Percentiles rank a stretch among this genome's conserved stretches.
phyloP scores from a whole-genome alignment of 192 early-diverging fungal genomes.

The Phlyctochytrium arcticum region DNA sequence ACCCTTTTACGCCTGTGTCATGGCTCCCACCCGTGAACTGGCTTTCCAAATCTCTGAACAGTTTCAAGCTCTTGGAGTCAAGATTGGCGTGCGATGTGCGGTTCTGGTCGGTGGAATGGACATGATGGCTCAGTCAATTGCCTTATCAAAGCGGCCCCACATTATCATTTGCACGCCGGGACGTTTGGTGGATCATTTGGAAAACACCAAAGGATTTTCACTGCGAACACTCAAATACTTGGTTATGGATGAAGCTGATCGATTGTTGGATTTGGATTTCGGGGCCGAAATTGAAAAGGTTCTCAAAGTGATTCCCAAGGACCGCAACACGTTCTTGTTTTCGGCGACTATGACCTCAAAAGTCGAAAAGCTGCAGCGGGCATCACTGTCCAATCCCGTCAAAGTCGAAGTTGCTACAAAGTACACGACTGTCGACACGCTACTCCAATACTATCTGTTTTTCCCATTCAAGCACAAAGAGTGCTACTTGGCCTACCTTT shows the following conservation, averaged over 20 bases:
- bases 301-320: slow-evolving; percentile 84
- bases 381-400: slow-evolving; percentile 89
- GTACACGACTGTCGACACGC: slow-evolving; percentile 90
- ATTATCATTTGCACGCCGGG: slow-evolving; percentile 95
- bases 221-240: slow-evolving; percentile 87
- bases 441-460: slow-evolving; percentile 94
- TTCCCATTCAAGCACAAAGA: slow-evolving; percentile 97
- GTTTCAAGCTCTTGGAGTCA: slow-evolving; percentile 83
- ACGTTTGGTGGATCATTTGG: slow-evolving; percentile 90
- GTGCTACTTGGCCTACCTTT: slow-evolving; percentile 83
- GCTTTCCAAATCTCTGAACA: slow-evolving; percentile 93
- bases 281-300: slow-evolving; percentile 94
- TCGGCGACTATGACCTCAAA: slow-evolving; percentile 99
- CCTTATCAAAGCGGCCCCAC: slow-evolving; percentile 91
- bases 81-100: slow-evolving; percentile 86
- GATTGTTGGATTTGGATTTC: slow-evolving; percentile 91
- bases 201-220: slow-evolving; percentile 98
- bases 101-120: slow-evolving; percentile 97
- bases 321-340: slow-evolving; percentile 90
- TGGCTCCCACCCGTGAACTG: slow-evolving; percentile 96
- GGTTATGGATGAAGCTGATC: slow-evolving; percentile 92
- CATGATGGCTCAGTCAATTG: slow-evolving; percentile 93
- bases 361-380: slow-evolving; percentile 92
- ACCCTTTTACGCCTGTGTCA: slow-evolving; percentile 88
- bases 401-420: slow-evolving; percentile 95